Evolutionary conservation across 441 rosid species (phyloP).

Genomic region (Breynia disticha): DNA sequence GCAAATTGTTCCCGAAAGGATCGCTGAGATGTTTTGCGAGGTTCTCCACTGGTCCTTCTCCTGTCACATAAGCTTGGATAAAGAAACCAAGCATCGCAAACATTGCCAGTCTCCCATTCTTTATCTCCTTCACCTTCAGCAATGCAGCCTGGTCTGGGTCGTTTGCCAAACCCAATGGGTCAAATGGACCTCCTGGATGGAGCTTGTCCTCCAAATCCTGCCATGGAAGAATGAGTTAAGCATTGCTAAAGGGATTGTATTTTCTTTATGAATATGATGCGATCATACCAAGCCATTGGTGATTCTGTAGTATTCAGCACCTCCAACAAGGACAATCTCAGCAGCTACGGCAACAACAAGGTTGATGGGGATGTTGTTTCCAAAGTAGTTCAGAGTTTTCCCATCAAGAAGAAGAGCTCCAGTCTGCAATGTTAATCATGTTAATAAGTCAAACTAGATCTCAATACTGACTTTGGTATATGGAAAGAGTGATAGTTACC

Average conservation of each 20-base stretch:
- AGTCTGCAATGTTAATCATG: constrained; percentile 39
- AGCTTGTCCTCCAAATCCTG: constrained; percentile 92
- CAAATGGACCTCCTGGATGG: constrained; percentile 97
- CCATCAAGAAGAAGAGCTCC: constrained; percentile 96
- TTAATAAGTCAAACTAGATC: background rate
- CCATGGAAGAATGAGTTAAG: background rate
- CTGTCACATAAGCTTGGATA: constrained; percentile 85
- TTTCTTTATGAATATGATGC: no score
- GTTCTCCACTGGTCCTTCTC: constrained; percentile 95
- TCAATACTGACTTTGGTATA: background rate
- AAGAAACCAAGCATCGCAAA: constrained; percentile 86
- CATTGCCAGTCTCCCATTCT: constrained; percentile 96
- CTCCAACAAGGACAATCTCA: constrained; percentile 81
- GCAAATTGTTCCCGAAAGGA: constrained; percentile 97
- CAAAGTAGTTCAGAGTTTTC: constrained; percentile 88
- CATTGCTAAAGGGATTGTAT: no score
- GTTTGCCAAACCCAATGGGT: constrained; percentile 85
- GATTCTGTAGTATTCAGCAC: constrained; percentile 95
- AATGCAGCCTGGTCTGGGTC: constrained; percentile 93
- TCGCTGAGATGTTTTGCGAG: constrained; percentile 84
- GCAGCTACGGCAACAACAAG: constrained; percentile 67
- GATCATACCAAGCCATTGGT: constrained; percentile 73
- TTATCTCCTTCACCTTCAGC: constrained; percentile 90
- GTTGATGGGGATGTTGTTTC: constrained; percentile 84
- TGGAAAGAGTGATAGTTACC: constrained; percentile 23